Evolutionary conservation across 2,329 filamentous ascomycete genomes (phyloP).

Genomic region (Lasiodiplodia citricola): DNA sequence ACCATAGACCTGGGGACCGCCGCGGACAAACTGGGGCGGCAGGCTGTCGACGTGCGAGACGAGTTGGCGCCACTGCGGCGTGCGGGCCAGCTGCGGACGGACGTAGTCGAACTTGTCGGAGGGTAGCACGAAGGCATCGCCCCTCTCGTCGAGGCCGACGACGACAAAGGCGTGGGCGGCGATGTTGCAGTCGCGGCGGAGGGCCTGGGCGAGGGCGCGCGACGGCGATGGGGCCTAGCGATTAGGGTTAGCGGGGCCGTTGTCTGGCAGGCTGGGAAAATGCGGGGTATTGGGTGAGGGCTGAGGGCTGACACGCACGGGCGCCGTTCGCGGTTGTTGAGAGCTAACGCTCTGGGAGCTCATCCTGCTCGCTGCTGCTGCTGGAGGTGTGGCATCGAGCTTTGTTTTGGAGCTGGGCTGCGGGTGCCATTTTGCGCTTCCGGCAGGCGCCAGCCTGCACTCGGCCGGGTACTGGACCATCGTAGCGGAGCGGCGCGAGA

Average conservation of each 20-base stretch:
- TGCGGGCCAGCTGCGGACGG: background rate
- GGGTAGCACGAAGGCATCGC: constrained; percentile 17
- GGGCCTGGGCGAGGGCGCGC: constrained; percentile 12
- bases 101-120: constrained; percentile 13
- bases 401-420: constrained; percentile 18
- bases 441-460: constrained; percentile 23
- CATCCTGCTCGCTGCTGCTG: constrained; percentile 22
- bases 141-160: constrained; percentile 20
- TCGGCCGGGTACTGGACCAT: constrained; percentile 19
- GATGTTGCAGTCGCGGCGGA: constrained; percentile 19
- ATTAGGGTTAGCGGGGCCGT: constrained; percentile 26
- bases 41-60: constrained; percentile 5
- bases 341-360: constrained; percentile 22
- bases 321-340: constrained; percentile 23
- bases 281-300: constrained; percentile 24
- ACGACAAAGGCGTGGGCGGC: constrained; percentile 20
- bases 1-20: constrained; percentile 20
- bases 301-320: constrained; percentile 15
- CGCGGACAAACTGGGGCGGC: constrained; percentile 12
- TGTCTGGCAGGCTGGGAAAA: constrained; percentile 16
- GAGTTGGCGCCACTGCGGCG: constrained; percentile 11
- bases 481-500: constrained; percentile 20
- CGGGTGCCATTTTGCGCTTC: constrained; percentile 23
- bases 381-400: constrained; percentile 24
- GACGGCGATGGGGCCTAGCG: constrained; percentile 21